phyloP scores from a whole-genome alignment of 208 protist genomes.

The Entamoeba histolytica region DNA sequence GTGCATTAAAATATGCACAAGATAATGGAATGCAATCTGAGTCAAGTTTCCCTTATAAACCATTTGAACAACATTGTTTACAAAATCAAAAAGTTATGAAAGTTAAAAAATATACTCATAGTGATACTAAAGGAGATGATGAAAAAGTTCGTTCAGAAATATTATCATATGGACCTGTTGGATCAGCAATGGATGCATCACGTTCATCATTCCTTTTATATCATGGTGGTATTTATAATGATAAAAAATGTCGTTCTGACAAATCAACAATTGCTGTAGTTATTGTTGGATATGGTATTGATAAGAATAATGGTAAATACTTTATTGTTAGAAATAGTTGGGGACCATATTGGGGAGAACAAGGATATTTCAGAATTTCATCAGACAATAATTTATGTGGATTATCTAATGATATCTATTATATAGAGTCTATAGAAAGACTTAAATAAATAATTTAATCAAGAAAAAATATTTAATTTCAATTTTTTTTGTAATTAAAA shows the following conservation, averaged over 20 bases:
- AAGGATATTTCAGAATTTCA: conserved; percentile 25
- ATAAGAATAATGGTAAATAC: conserved; percentile 8
- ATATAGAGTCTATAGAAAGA: not conserved
- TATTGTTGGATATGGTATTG: conserved; percentile 30
- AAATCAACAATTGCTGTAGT: conserved; percentile 23
- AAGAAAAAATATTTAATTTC: too few species aligned
- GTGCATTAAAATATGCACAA: not conserved
- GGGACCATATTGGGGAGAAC: conserved; percentile 23
- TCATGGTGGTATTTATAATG: conserved; percentile 18
- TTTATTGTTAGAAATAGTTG: conserved; percentile 28
- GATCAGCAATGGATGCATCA: conserved; percentile 27
- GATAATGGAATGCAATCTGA: not conserved
- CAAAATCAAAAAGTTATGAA: not conserved
- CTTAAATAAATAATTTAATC: too few species aligned
- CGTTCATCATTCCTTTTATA: conserved; percentile 28
- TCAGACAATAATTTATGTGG: not conserved
- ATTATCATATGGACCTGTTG: conserved; percentile 5
- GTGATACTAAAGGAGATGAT: not conserved
- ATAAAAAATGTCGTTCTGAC: not conserved
- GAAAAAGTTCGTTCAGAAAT: not conserved
- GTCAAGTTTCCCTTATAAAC: not conserved
- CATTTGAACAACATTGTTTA: not conserved
- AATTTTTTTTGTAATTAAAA: too few species aligned
- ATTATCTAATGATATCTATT: not conserved
- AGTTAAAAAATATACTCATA: not conserved